phyloP scores from a whole-genome alignment of 352 stramenopile species.

The Phytophthora idaei region DNA sequence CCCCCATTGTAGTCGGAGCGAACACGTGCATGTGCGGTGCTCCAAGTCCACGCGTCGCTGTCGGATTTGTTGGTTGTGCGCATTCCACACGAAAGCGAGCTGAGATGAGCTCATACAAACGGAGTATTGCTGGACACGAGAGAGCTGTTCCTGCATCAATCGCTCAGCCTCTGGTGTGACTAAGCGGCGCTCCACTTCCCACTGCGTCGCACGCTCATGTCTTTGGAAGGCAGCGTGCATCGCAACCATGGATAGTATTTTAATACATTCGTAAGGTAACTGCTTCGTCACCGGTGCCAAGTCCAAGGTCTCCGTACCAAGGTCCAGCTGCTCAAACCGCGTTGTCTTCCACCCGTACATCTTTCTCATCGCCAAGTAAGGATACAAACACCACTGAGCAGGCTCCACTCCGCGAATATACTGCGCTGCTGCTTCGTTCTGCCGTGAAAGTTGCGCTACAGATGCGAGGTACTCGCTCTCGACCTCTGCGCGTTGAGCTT shows the following conservation, averaged over 20 bases:
- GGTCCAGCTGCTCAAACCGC: slow-evolving; percentile 31
- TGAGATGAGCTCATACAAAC: slow-evolving; percentile 53
- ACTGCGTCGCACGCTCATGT: slow-evolving; percentile 44
- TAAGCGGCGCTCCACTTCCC: slow-evolving; percentile 47
- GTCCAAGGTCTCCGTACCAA: slow-evolving; percentile 23
- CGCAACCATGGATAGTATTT: slow-evolving; percentile 39
- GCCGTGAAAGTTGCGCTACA: slow-evolving; percentile 36
- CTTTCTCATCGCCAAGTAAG: slow-evolving; percentile 42
- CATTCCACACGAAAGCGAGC: slow-evolving; percentile 58
- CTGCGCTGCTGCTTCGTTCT: slow-evolving; percentile 43
- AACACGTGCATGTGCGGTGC: slow-evolving; percentile 55
- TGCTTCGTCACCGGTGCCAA: slow-evolving; percentile 25
- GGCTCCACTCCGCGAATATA: slow-evolving; percentile 44
- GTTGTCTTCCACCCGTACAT: slow-evolving; percentile 64
- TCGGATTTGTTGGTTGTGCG: slow-evolving; percentile 41
- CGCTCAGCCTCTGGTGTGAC: slow-evolving; percentile 50
- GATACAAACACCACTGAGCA: slow-evolving; percentile 50
- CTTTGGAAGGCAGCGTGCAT: slow-evolving; percentile 44
- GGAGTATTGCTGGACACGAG: slow-evolving; percentile 39
- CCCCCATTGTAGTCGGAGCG: slow-evolving; percentile 43
- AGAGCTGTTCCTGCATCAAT: slow-evolving; percentile 55
- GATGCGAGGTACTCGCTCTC: slow-evolving; percentile 45
- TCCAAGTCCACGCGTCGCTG: slow-evolving; percentile 56
- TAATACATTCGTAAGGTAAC: slow-evolving; percentile 49
- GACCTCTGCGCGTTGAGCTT: slow-evolving; percentile 45